Evolutionary conservation across 805 yeast genomes (phyloP).

Genomic region (Ogataea populi-albae): DNA sequence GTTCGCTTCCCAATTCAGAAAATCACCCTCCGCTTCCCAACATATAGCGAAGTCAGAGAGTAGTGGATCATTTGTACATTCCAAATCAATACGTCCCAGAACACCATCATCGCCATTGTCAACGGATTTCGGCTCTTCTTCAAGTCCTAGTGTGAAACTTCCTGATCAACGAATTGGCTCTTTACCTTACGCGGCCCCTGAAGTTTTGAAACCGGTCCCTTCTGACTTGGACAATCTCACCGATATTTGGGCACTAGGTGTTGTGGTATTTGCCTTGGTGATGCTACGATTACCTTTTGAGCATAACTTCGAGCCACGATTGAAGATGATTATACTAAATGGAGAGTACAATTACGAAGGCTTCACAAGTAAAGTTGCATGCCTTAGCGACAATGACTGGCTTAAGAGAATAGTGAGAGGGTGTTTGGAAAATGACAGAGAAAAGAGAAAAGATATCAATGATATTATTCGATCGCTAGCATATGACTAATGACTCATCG

Average conservation of each 20-base stretch:
- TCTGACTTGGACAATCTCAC: constrained; percentile 59
- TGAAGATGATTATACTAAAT: constrained; percentile 66
- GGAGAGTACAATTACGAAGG: constrained; percentile 56
- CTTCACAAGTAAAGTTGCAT: constrained; percentile 30
- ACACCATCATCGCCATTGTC: constrained; percentile 9
- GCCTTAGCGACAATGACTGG: constrained; percentile 15
- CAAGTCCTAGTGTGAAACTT: constrained; percentile 15
- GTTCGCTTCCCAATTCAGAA: not conserved
- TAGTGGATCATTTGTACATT: constrained; percentile 2
- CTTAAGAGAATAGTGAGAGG: constrained; percentile 41
- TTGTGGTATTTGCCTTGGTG: constrained; percentile 67
- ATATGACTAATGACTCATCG: too few relatives aligned
- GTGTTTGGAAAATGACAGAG: constrained; percentile 50
- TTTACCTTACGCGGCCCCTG: constrained; percentile 91
- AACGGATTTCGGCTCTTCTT: constrained; percentile 6
- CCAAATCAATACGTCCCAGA: constrained; percentile 11
- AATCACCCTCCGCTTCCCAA: constrained; percentile 3
- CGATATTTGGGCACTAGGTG: constrained; percentile 92
- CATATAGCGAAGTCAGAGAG: not conserved
- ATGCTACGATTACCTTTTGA: constrained; percentile 78
- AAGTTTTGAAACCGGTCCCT: constrained; percentile 62
- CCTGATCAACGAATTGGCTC: constrained; percentile 82
- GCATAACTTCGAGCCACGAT: constrained; percentile 78
- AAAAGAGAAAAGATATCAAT: constrained; percentile 50
- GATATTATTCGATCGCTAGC: constrained; percentile 28